Base-by-base conservation (phyloP, 192 early-diverging fungal genomes). In the Podochytrium sp. region DNA sequence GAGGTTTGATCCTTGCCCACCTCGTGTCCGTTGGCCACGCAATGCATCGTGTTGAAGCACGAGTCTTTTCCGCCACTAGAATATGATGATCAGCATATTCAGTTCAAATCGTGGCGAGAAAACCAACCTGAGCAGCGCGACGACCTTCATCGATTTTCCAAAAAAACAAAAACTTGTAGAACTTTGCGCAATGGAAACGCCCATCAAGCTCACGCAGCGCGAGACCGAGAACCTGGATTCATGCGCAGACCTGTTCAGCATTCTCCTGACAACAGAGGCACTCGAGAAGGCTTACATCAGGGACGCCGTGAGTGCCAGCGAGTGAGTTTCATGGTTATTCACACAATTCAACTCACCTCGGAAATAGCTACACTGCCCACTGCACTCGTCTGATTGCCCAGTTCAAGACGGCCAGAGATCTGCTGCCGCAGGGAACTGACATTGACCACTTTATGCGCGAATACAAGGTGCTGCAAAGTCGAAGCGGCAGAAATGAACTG, bases 61-160 rank as follows among this genome's bases (percentile, higher is more conserved):
- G 93, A 95, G 83, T 99, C 98, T 79, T 99, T 99, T 55, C 98
- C 98, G 38, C 96, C 95, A 76, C 96, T 96, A 50, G 51, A 66
- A 37, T 20, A 57, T 27, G 65, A 6, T 23, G 2, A 23, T 34
- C 16, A 14, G 23, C 25, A 35, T 29, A 7, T 66, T 2, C 16
- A 29, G 30, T 16, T 66, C 40, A 62, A 73, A 50, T 18, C 6
- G 25, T n/a, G 14, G 56, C 41, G 38, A 53, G 0, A 27, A 0
- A 23, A 37, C 61, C 12, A 25, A 73, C 76, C 79, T 80, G 18
- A 80, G 43, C 55, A 80, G 60, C 5, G 76, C 79, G 25, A 80
- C 79, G 30, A 78, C 76, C 50, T 78, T 77, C 79, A 80, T 80
- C 42, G 30, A 14, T 57, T 10, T 34, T 55, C 30, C 25, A 55